phyloP scores from a whole-genome alignment of 768 basidiomycete genomes.

The Panus rudis region DNA sequence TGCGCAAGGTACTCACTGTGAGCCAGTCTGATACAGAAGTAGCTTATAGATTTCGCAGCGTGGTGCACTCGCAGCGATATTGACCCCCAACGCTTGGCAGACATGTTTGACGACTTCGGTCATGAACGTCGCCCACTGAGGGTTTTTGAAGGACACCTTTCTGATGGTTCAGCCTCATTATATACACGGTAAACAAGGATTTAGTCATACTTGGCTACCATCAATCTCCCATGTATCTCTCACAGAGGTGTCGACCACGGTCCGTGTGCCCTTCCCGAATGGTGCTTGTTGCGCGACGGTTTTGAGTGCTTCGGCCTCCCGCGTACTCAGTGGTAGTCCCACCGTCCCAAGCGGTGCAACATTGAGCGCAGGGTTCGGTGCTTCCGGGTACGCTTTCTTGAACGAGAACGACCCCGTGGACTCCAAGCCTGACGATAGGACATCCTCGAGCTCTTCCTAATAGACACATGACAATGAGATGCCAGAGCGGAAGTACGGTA shows the following conservation, averaged over 20 bases:
- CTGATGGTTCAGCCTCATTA: background rate
- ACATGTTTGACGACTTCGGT: conserved; percentile 23
- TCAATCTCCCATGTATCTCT: conserved; percentile 49
- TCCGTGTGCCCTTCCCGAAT: conserved; percentile 38
- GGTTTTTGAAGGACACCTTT: conserved; percentile 34
- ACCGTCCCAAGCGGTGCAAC: conserved; percentile 35
- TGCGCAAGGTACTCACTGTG: conserved; percentile 33
- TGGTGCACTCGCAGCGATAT: conserved; percentile 20
- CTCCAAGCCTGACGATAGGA: conserved; percentile 23
- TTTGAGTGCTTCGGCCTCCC: conserved; percentile 34
- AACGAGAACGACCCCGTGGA: conserved; percentile 31
- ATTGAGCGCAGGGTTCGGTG: conserved; percentile 35
- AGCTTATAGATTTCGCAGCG: conserved; percentile 40
- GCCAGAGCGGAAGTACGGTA: background rate
- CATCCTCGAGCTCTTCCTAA: conserved; percentile 27
- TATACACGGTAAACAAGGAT: background rate
- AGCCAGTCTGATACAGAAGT: conserved; percentile 40
- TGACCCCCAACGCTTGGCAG: conserved; percentile 32
- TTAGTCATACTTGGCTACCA: conserved; percentile 19
- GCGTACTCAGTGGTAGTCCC: conserved; percentile 34
- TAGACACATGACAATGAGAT: background rate
- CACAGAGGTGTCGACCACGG: conserved; percentile 35
- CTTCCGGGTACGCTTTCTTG: conserved; percentile 17
- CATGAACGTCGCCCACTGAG: conserved; percentile 33
- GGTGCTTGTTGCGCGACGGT: conserved; percentile 31